phyloP scores from a whole-genome alignment of 78 protist genomes.

The Dictyostelium discoideum region DNA sequence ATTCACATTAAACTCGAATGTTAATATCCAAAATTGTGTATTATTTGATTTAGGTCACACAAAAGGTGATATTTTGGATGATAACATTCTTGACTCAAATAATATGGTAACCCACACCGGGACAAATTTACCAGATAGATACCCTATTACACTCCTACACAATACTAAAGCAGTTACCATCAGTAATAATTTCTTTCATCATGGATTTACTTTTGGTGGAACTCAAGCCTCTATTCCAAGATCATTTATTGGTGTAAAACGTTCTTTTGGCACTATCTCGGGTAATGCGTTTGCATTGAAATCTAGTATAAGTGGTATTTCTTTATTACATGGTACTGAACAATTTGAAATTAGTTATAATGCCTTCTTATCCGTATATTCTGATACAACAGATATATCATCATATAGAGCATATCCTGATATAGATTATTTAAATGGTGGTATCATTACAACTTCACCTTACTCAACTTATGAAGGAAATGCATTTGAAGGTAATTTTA shows the following conservation, averaged over 20 bases:
- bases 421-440: not conserved
- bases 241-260: not conserved
- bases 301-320: not conserved
- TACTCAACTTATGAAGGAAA: not conserved
- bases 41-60: not conserved
- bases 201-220: not conserved
- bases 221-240: not conserved
- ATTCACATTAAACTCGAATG: not conserved
- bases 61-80: not conserved
- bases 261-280: not conserved
- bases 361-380: not conserved
- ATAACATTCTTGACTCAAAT: not conserved
- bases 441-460: slow-evolving; percentile 7
- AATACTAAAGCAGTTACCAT: not conserved
- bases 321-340: slow-evolving; percentile 1
- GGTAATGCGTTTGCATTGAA: not conserved
- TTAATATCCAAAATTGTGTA: not conserved
- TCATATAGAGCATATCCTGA: not conserved
- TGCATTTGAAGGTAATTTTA: slow-evolving; percentile 11
- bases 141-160: not conserved
- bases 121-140: not conserved
- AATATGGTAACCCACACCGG: not conserved
- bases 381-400: not conserved
- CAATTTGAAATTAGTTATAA: not conserved
- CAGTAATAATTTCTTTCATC: not conserved